Conservation (phyloP, 306 rosid species). For the Quercus suber region DNA sequence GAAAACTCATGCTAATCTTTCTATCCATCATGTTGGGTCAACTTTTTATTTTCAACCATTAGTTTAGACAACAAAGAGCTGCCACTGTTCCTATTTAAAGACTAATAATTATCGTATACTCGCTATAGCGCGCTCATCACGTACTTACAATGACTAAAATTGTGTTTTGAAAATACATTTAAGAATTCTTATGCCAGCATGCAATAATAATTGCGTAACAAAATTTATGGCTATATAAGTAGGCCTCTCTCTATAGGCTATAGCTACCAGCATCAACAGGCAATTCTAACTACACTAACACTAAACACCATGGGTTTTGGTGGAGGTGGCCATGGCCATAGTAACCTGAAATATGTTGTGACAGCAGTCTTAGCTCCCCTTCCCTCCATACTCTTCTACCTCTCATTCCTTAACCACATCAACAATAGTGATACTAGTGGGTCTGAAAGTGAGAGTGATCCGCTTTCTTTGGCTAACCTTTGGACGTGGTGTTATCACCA, state of each 20-base stretch:
- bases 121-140: too few relatives aligned
- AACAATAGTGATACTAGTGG: not conserved
- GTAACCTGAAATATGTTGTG: constrained; percentile 54
- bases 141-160: too few relatives aligned
- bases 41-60: too few relatives aligned
- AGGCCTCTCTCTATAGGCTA: not conserved
- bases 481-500: constrained; percentile 83
- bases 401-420: constrained; percentile 46
- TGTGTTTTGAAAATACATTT: too few relatives aligned
- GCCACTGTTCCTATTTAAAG: too few relatives aligned
- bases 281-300: not conserved
- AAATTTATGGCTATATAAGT: not conserved
- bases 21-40: too few relatives aligned
- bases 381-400: constrained; percentile 72
- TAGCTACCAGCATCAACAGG: not conserved
- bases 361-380: constrained; percentile 64
- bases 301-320: constrained; percentile 25
- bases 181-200: too few relatives aligned
- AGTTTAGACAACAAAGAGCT: not conserved
- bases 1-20: too few relatives aligned
- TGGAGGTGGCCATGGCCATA: not conserved
- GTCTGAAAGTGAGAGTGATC: constrained; percentile 1
- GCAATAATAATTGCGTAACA: too few relatives aligned
- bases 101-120: too few relatives aligned
- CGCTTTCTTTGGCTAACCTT: constrained; percentile 28